Evolutionary conservation across 768 basidiomycete species (phyloP), one percentile per base, ranked within the genome.

Genomic region (Agrocybe chaxingu): DNA sequence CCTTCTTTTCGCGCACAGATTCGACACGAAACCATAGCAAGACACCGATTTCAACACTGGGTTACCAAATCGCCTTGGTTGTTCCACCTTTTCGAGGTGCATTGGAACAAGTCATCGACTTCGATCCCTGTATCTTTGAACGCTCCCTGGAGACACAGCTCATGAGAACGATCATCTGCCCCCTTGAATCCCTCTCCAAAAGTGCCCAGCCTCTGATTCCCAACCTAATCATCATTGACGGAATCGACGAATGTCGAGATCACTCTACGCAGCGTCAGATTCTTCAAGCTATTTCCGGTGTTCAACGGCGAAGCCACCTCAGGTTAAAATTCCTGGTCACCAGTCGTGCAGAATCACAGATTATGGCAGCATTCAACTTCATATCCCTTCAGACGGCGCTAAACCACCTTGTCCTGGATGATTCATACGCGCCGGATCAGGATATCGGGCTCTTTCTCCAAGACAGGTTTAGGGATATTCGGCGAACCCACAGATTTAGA

Each of bases 221-320:
- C 6, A 12, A n/a, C 4, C 12, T 47, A 19, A 40, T 56, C 41
- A 35, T 56, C 8, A 43, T 53, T 12, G 55, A 56, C 33, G 55
- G 51, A 10, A 33, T 56, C 3, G 55, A 56, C 38, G 55, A 53
- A 24, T 52, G 51, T 34, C 8, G 39, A 2, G 52, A 38, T 11
- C 40, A 47, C 39, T 13, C 8, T n/a, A n/a, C n/a, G n/a, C n/a
- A n/a, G n/a, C n/a, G 31, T 3, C 34, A 50, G 16, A 50, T 56
- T 16, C 40, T 53, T 10, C 9, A 37, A 19, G 47, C 35, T 24
- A 32, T 56, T 16, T 16, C 16, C 10, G 18, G 44, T 29, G 8
- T 18, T 42, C 13, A 34, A 37, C 16, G 16, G 1, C 16, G 16
- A 18, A 45, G 9, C 8, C 11, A 13, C 32, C 30, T 53, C 10